Evolutionary conservation across 2,329 filamentous ascomycete species (phyloP).

Genomic region (Zymoseptoria crescenta): DNA sequence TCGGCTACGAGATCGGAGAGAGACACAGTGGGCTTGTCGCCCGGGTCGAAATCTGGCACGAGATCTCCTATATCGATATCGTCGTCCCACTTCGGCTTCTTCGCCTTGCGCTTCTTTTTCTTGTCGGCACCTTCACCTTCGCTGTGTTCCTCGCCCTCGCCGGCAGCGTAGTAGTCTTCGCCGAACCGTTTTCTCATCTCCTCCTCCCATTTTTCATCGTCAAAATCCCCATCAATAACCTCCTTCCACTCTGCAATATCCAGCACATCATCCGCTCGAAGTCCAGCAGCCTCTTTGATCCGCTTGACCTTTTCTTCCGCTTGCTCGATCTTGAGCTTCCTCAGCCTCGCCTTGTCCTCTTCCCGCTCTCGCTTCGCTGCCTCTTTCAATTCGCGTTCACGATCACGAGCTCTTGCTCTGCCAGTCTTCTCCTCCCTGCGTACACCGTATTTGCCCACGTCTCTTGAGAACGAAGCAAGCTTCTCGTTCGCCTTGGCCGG

Average conservation of each 20-base stretch:
- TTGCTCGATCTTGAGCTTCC: slow-evolving; percentile 85
- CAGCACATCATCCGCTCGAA: slow-evolving; percentile 54
- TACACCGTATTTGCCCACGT: slow-evolving; percentile 74
- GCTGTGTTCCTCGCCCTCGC: slow-evolving; percentile 39
- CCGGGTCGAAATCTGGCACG: slow-evolving; percentile 73
- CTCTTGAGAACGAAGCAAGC: slow-evolving; percentile 80
- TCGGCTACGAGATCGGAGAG: slow-evolving; percentile 48
- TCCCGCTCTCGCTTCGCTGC: slow-evolving; percentile 67
- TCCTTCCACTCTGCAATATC: slow-evolving; percentile 74
- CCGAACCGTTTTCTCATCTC: slow-evolving; percentile 86
- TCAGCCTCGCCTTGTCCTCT: slow-evolving; percentile 73
- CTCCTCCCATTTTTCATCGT: slow-evolving; percentile 80
- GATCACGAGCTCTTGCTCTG: slow-evolving; percentile 69
- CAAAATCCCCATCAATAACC: slow-evolving; percentile 81
- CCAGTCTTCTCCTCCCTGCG: slow-evolving; percentile 78
- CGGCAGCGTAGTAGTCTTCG: slow-evolving; percentile 77
- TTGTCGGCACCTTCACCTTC: slow-evolving; percentile 33
- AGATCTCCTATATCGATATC: slow-evolving; percentile 96
- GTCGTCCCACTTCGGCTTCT: slow-evolving; percentile 90
- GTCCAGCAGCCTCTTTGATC: slow-evolving; percentile 82
- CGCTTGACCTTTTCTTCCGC: slow-evolving; percentile 77
- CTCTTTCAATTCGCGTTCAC: slow-evolving; percentile 69
- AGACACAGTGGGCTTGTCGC: slow-evolving; percentile 44
- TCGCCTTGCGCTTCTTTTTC: slow-evolving; percentile 52
- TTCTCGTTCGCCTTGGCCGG: slow-evolving; percentile 81